phyloP scores from a whole-genome alignment of 768 basidiomycete species.

The Serendipita vermifera region DNA sequence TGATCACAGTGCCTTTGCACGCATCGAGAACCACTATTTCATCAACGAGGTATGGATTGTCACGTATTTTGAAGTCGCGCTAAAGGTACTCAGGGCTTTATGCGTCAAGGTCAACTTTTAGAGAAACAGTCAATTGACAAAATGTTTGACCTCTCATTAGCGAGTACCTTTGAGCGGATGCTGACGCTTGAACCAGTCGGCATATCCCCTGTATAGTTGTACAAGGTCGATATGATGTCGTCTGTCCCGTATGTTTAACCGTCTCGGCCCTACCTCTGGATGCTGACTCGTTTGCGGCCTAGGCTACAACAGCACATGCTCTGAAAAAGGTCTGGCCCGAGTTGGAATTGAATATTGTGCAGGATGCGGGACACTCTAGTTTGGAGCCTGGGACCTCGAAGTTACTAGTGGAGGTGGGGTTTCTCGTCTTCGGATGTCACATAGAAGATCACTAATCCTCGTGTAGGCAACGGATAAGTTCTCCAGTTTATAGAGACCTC shows the following conservation, averaged over 20 bases:
- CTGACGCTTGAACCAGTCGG: slow-evolving; percentile 38
- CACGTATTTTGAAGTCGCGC: background rate
- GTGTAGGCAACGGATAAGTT: no score
- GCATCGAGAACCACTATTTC: slow-evolving; percentile 88
- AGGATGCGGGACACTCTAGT: slow-evolving; percentile 79
- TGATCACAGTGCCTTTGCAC: slow-evolving; percentile 61
- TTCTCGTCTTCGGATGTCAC: no score
- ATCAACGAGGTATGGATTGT: slow-evolving; percentile 47
- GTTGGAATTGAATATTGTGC: slow-evolving; percentile 57
- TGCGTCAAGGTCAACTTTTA: slow-evolving; percentile 78
- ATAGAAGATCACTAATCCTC: no score
- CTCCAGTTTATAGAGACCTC: no score
- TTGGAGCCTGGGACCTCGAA: slow-evolving; percentile 58
- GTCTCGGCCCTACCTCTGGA: background rate
- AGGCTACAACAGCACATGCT: slow-evolving; percentile 69
- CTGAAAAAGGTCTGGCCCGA: slow-evolving; percentile 79
- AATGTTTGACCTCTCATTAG: slow-evolving; percentile 46
- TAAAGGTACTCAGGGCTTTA: slow-evolving; percentile 49
- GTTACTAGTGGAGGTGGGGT: slow-evolving; percentile 52
- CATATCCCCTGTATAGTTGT: slow-evolving; percentile 74
- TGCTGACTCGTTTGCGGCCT: background rate
- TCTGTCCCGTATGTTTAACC: slow-evolving; percentile 55
- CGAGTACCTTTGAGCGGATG: background rate
- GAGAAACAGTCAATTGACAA: slow-evolving; percentile 76
- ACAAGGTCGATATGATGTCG: slow-evolving; percentile 80